Conservation (phyloP, 257 asterid genomes). For the Solanum megistacrolobum region DNA sequence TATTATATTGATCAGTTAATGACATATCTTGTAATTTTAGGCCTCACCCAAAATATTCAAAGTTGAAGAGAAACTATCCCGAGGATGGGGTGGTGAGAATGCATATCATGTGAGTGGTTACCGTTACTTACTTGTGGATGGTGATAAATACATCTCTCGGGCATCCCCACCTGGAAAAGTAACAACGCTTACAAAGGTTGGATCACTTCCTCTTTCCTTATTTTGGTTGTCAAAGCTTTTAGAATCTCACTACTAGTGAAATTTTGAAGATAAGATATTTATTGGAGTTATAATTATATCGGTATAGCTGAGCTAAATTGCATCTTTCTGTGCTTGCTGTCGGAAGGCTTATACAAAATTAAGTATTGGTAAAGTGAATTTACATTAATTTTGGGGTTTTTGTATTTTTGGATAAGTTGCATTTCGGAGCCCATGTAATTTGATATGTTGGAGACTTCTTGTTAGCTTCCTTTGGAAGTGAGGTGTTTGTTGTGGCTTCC, state of each 20-base stretch:
- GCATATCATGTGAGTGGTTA: constrained; percentile 97
- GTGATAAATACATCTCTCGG: constrained; percentile 66
- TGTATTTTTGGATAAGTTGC: not conserved
- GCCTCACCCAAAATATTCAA: constrained; percentile 50
- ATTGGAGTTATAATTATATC: not conserved
- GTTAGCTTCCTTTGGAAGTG: not conserved
- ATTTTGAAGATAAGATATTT: not conserved
- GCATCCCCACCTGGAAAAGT: constrained; percentile 98
- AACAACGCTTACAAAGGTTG: constrained; percentile 82
- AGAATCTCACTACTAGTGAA: not conserved
- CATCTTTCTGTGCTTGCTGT: not conserved
- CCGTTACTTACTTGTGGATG: constrained; percentile 85
- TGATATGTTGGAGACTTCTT: not conserved
- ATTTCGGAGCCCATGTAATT: not conserved
- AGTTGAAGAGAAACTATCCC: constrained; percentile 91
- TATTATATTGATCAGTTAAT: not conserved
- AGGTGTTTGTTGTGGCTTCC: not conserved
- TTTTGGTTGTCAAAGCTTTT: not conserved
- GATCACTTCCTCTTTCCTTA: constrained; percentile 2
- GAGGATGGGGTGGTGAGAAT: constrained; percentile 99
- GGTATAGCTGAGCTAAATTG: not conserved
- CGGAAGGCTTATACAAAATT: not conserved
- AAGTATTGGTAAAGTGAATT: not conserved
- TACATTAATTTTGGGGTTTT: no score
- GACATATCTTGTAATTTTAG: constrained; percentile 32